Base-by-base conservation (phyloP, 768 basidiomycete genomes). In the Pisolithus sp. region DNA sequence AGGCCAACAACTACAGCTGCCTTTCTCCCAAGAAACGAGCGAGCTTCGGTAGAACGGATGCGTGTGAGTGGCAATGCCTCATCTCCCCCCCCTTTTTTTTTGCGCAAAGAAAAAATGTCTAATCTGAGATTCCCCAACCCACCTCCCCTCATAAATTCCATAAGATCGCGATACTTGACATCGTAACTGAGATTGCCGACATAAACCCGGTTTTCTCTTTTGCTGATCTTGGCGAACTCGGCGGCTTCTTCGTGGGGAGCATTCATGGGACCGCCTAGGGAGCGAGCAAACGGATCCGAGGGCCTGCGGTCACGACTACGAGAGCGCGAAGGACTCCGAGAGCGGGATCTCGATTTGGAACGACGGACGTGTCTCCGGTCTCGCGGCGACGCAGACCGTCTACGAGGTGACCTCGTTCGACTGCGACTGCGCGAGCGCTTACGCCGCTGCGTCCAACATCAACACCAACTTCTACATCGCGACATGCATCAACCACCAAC, bases 71-170 rank as follows among this genome's bases (percentile, higher is more conserved):
- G 61, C 62, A 61, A 13, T 34, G 34, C 34, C 57, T 62, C 67
- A 58, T 48, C 31, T 54, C 55, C 51, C 52, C 37, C 54, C 63
- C 60, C 60, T 66, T 63, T 63, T 66, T 51, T 52, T 65, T 62
- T 58, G 66, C 57, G 63, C 70, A 63, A 73, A 68, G 73, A 70
- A 79, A 81, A 74, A 83, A 69, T 58, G 52, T 68, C 69, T 70
- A 71, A 74, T 64, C 74, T 78, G 73, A 76, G 76, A 82, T 82
- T 80, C 85, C 83, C 81, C 82, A 74, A 93, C 94, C 87, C 90
- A 96, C 94, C 93, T 93, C 91, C 90, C 86, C 90, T 82, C 93
- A 96, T 95, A 70, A 96, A 97, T 84, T 97, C 93, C 82, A 94
- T 93, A 72, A 99, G 79, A 77, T 98, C 96, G 73, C 93, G 83